Base-by-base conservation (phyloP, 2,329 filamentous ascomycete genomes). In the Trichoderma koningii region DNA sequence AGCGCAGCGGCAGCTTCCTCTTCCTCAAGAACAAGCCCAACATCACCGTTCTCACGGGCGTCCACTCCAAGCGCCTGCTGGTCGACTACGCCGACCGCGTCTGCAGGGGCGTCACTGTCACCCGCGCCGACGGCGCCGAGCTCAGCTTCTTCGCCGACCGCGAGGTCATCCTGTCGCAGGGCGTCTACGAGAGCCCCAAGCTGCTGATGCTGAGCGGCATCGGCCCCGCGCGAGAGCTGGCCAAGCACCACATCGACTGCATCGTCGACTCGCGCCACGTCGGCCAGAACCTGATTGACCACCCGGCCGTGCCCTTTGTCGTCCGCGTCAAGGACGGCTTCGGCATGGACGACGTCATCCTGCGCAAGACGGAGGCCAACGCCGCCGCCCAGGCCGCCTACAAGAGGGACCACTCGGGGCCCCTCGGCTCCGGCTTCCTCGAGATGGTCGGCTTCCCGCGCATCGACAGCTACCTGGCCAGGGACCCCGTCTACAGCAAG, bases 121-220 rank as follows among this genome's bases (percentile, higher is more conserved):
- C 83, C 12, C 77, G 84, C 53, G 60, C 64, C 17, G 51, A 72
- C 10, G 68, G 68, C n/a, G 67, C 80, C 15, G 78, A 80, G 57
- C 74, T 80, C 34, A 79, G 70, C 38, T 78, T 87, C 67, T 75
- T 74, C 7, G 82, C 85, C 44, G 79, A 73, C 26, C 69, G 81
- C 76, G 81, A 84, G 70, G 81, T 83, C 9, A 82, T 78, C 10
- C 73, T 84, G 3, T 78, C 79, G 0, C 72, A 76, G 17, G 87
- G 87, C 19, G 81, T 85, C 1, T 89, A 85, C 74, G 87, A 89
- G 75, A 83, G 83, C 1, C 86, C 87, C 7, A 87, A 90, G 73
- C 75, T 90, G 3, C 82, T 90, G 14, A 85, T 87, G 76, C 81
- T 89, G 1, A 85, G 80, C 59, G 88, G 88, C n/a, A 81, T 90